Percentiles rank a stretch among this genome's conserved stretches.
These are phyloP conservation scores for Fagopyrum tataricum DNA, from an alignment of 148 eudicot genomes.

Conservation along the genomic window DNA sequence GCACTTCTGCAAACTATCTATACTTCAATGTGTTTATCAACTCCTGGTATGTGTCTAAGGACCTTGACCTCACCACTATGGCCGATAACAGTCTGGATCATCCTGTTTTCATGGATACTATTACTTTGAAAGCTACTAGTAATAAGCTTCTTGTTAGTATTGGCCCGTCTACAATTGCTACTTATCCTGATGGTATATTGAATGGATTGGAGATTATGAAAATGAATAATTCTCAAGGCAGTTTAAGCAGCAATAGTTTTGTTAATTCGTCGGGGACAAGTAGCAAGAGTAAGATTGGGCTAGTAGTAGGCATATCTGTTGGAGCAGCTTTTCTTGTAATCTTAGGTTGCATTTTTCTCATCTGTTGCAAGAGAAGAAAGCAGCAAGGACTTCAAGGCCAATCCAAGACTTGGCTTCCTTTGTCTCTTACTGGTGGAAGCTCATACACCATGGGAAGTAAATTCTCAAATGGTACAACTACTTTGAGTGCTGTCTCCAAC, in stretches of 20 bases:
- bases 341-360: conserved; percentile 25
- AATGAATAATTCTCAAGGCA: conserved; percentile 33
- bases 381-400: conserved; percentile 22
- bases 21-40: conserved; percentile 41
- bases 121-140: conserved; percentile 19
- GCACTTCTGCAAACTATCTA: conserved; percentile 23
- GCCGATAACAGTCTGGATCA: conserved; percentile 21
- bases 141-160: conserved; percentile 30
- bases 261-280: not conserved
- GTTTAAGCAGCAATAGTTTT: conserved; percentile 21
- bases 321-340: conserved; percentile 25
- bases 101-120: conserved; percentile 35
- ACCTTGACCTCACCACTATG: conserved; percentile 23
- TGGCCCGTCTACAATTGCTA: conserved; percentile 30
- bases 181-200: conserved; percentile 32
- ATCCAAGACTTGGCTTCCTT: conserved; percentile 43
- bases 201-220: conserved; percentile 63
- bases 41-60: conserved; percentile 22
- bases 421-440: conserved; percentile 34
- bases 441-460: conserved; percentile 40
- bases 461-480: conserved; percentile 39
- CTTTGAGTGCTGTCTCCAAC: conserved; percentile 31
- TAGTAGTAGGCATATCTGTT: conserved; percentile 29
- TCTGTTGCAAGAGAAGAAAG: conserved; percentile 24
- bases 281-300: conserved; percentile 26